phyloP scores from a whole-genome alignment of 2,329 filamentous ascomycete genomes.

The Cyphellophora europaea region DNA sequence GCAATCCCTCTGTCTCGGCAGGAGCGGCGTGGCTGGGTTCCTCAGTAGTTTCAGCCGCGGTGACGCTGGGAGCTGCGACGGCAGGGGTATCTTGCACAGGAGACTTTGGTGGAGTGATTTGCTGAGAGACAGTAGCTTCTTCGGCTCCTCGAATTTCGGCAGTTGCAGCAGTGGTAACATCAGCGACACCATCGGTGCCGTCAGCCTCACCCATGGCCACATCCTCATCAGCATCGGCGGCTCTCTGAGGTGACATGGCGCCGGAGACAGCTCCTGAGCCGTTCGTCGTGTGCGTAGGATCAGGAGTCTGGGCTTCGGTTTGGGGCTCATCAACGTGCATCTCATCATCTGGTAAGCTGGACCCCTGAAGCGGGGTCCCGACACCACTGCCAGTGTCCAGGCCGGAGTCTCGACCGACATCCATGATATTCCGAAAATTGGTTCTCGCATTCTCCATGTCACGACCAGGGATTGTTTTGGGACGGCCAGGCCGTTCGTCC shows the following conservation, averaged over 20 bases:
- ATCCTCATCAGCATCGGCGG: constrained; percentile 11
- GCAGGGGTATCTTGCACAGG: no score
- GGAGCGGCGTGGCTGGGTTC: no score
- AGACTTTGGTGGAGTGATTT: constrained; percentile 22
- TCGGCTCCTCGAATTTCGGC: constrained; percentile 20
- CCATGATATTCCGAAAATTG: constrained; percentile 61
- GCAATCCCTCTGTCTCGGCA: constrained; percentile 7
- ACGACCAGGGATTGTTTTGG: constrained; percentile 81
- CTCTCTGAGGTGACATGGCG: constrained; percentile 6
- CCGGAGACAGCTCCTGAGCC: constrained; percentile 12
- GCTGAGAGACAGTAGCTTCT: constrained; percentile 16
- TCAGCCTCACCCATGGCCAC: constrained; percentile 32
- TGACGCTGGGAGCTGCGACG: no score
- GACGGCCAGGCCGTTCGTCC: constrained; percentile 58
- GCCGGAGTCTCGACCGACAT: constrained; percentile 44
- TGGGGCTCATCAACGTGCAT: constrained; percentile 26
- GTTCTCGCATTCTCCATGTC: constrained; percentile 49
- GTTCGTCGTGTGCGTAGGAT: constrained; percentile 8
- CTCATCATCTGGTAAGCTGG: constrained; percentile 36
- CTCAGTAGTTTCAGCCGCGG: no score
- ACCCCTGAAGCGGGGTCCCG: constrained; percentile 34
- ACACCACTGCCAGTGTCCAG: constrained; percentile 39
- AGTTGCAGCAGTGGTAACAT: no score
- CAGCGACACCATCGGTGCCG: constrained; percentile 25
- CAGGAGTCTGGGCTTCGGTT: constrained; percentile 11